Percentiles rank a stretch among this genome's conserved stretches.
phyloP scores from a whole-genome alignment of 2,329 filamentous ascomycete species.

The Hypoxylon sp. region DNA sequence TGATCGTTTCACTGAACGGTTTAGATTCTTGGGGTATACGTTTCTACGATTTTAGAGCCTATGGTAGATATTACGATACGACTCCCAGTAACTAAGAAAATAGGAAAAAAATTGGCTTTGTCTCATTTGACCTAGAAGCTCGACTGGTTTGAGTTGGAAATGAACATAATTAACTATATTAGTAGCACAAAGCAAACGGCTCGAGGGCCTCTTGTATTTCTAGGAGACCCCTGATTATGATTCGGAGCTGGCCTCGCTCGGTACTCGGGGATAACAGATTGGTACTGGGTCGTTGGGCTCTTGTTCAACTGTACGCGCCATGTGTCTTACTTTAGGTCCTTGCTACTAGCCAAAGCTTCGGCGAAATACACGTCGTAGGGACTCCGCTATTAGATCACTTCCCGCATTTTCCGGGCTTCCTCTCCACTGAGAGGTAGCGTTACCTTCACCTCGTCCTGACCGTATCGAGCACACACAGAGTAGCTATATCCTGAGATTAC shows the following conservation, averaged over 20 bases:
- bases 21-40: background rate
- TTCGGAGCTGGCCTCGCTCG: conserved; percentile 6
- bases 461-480: background rate
- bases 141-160: background rate
- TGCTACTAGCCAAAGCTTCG: conserved; percentile 18
- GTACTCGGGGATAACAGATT: conserved; percentile 26
- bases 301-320: background rate
- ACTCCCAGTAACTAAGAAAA: background rate
- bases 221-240: conserved; percentile 6
- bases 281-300: conserved; percentile 9
- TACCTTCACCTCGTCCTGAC: background rate
- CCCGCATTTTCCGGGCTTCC: conserved; percentile 6
- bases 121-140: background rate
- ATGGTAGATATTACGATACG: background rate
- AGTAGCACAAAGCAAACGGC: background rate
- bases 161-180: background rate
- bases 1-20: conserved; percentile 31
- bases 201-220: conserved; percentile 5
- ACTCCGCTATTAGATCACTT: background rate
- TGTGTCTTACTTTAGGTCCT: background rate
- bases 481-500: background rate
- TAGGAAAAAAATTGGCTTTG: background rate
- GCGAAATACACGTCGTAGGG: conserved; percentile 28
- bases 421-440: conserved; percentile 1
- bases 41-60: background rate